Percentiles rank a stretch among this genome's conserved stretches.
Conservation (phyloP, 2,329 filamentous ascomycete species). For the Thermomyces lanuginosus region DNA sequence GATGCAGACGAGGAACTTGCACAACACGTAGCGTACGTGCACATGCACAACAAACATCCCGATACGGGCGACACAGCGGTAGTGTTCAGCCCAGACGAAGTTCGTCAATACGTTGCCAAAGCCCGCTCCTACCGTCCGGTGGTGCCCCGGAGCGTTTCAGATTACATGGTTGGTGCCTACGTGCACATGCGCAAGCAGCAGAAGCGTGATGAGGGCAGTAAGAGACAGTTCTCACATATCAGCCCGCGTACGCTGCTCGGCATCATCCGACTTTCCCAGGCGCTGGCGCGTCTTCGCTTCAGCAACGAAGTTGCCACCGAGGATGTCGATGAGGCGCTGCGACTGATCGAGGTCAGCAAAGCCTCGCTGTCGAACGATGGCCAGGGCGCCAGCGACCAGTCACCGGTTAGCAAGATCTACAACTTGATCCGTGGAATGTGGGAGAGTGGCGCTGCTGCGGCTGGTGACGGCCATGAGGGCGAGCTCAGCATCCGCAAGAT, state of each 20-base stretch:
- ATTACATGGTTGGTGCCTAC: slow-evolving; percentile 95
- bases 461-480: slow-evolving; percentile 53
- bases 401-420: slow-evolving; percentile 79
- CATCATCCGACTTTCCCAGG: slow-evolving; percentile 82
- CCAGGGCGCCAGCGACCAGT: slow-evolving; percentile 49
- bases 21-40: slow-evolving; percentile 87
- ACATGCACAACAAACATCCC: slow-evolving; percentile 91
- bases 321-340: slow-evolving; percentile 87
- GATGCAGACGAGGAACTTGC: slow-evolving; percentile 87
- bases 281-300: slow-evolving; percentile 81
- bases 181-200: slow-evolving; percentile 86
- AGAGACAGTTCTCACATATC: slow-evolving; percentile 86
- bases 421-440: slow-evolving; percentile 81
- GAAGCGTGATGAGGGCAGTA: slow-evolving; percentile 75
- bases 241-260: slow-evolving; percentile 87
- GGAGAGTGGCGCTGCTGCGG: slow-evolving; percentile 64
- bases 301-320: slow-evolving; percentile 69
- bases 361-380: slow-evolving; percentile 67
- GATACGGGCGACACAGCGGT: slow-evolving; percentile 51
- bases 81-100: slow-evolving; percentile 84
- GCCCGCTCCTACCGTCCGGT: slow-evolving; percentile 77
- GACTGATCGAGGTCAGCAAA: slow-evolving; percentile 84
- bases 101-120: slow-evolving; percentile 88
- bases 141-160: slow-evolving; percentile 69
- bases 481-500: slow-evolving; percentile 81